Base-by-base conservation (phyloP, 495 filamentous ascomycete species). In the Annulohypoxylon nitens region DNA sequence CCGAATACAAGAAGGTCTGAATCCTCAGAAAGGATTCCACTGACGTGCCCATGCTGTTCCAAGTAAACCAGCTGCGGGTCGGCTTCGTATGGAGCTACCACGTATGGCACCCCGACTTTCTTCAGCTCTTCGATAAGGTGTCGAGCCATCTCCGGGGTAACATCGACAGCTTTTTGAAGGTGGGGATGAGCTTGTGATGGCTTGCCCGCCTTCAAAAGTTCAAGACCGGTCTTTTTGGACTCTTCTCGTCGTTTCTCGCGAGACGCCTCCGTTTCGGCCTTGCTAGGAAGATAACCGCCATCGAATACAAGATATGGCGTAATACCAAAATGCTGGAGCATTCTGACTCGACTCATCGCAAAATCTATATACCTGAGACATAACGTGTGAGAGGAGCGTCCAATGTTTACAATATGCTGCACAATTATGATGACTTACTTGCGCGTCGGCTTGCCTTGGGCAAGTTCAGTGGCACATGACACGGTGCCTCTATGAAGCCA, bases 11-110 rank as follows among this genome's bases (percentile, higher is more conserved):
- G 81, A 59, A 99, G 83, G 82, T 99, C 97, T 1, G 97, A 99
- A 79, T 99, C 97, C 75, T 99, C 97, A 0, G 95, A 97, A 45
- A 99, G 85, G 62, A 98, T 96, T 1, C 93, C 97, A 69, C 89
- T 83, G 70, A 97, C 92, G 47, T 92, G 81, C 0, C 94, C 94
- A 50, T 92, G 88, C 20, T 89, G 89, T 79, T 99, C 97, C 10
- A 99, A 84, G 75, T 98, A 99, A 12, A 92, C 95, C 62, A 99
- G 85, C 81, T 99, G 97, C 5, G 96, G 92, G 81, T 99, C 97
- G 7, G 97, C 97, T 83, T 99, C 97, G 76, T 98, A 99, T 1
- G 97, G 97, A 3, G 97, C 97, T 34, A 99, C 97, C 41, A 98
- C 86, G 76, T 97, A 98, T 65, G 92, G 87, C 4, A 99, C 88